These are phyloP conservation scores for Warburgia ugandensis DNA, from an alignment of 164 flowering plant genomes.

Conservation along the genomic window DNA sequence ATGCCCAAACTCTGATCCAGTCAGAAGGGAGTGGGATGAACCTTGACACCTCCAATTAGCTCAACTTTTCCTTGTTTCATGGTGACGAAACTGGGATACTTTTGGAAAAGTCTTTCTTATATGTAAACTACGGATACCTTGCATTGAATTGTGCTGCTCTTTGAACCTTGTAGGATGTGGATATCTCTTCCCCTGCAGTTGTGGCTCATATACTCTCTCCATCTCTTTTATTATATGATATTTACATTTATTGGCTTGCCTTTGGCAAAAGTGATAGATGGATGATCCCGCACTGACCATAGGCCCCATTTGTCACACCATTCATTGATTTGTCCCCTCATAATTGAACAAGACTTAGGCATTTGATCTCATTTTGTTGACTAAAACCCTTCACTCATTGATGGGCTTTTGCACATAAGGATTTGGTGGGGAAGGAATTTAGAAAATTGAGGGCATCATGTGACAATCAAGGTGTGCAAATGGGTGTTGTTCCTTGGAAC, in stretches of 20 bases:
- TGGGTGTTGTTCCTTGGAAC: conserved; percentile 22
- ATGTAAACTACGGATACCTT: neutral
- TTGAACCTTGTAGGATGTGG: conserved; percentile 8
- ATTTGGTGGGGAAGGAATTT: conserved; percentile 19
- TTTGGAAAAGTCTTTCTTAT: neutral
- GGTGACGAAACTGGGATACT: conserved; percentile 12
- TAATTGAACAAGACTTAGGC: neutral
- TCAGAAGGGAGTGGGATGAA: conserved; percentile 14
- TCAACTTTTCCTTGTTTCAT: conserved; percentile 10
- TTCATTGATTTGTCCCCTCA: neutral
- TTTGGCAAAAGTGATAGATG: neutral
- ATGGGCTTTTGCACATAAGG: conserved; percentile 17
- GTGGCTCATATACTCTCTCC: too few species aligned
- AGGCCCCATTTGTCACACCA: neutral
- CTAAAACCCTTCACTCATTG: conserved; percentile 2
- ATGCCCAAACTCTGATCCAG: neutral
- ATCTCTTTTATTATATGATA: too few species aligned
- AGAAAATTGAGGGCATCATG: conserved; percentile 19
- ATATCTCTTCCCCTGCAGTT: neutral
- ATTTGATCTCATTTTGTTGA: conserved; percentile 5
- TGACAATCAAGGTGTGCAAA: conserved; percentile 13
- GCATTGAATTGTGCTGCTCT: conserved; percentile 1
- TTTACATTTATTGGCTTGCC: conserved; percentile 1
- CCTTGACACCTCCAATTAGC: conserved; percentile 17
- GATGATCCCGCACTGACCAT: neutral